phyloP scores from a whole-genome alignment of 2,329 filamentous ascomycete species.

The Diplodia scrobiculata region DNA sequence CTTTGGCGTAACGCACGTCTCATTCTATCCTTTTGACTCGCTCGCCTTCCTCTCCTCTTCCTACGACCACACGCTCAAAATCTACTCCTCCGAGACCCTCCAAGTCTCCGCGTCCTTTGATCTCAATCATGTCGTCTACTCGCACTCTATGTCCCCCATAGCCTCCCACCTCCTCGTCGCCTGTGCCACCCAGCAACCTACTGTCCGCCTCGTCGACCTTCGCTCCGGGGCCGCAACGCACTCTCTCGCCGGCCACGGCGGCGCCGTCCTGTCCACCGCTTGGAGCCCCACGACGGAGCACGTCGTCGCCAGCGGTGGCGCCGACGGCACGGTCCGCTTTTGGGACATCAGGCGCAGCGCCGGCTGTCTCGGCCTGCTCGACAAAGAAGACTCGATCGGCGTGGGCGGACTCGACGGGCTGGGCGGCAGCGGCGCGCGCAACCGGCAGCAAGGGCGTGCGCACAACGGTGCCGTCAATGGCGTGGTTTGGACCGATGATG shows the following conservation, averaged over 20 bases:
- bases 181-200: conserved; percentile 82
- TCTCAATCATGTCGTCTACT: conserved; percentile 69
- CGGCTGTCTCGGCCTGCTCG: conserved; percentile 72
- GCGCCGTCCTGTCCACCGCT: conserved; percentile 61
- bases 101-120: conserved; percentile 66
- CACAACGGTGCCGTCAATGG: conserved; percentile 84
- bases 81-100: conserved; percentile 69
- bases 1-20: conserved; percentile 73
- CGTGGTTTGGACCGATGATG: conserved; percentile 80
- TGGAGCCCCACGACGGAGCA: conserved; percentile 85
- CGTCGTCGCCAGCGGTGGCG: conserved; percentile 78
- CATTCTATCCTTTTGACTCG: conserved; percentile 77
- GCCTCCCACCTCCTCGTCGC: conserved; percentile 77
- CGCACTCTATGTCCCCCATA: conserved; percentile 75
- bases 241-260: conserved; percentile 52
- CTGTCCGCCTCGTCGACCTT: conserved; percentile 82
- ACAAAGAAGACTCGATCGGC: conserved; percentile 81
- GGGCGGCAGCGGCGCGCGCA: conserved; percentile 49
- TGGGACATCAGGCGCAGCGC: conserved; percentile 86
- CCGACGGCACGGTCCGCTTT: conserved; percentile 78
- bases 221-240: conserved; percentile 71
- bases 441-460: conserved; percentile 54
- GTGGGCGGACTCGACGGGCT: conserved; percentile 54
- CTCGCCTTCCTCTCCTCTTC: conserved; percentile 75
- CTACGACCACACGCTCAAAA: conserved; percentile 74